A percentile compares a stretch with the other conserved stretches of the same genome.
phyloP scores from a whole-genome alignment of 805 yeast genomes.

The Alloascoidea hylecoeti region DNA sequence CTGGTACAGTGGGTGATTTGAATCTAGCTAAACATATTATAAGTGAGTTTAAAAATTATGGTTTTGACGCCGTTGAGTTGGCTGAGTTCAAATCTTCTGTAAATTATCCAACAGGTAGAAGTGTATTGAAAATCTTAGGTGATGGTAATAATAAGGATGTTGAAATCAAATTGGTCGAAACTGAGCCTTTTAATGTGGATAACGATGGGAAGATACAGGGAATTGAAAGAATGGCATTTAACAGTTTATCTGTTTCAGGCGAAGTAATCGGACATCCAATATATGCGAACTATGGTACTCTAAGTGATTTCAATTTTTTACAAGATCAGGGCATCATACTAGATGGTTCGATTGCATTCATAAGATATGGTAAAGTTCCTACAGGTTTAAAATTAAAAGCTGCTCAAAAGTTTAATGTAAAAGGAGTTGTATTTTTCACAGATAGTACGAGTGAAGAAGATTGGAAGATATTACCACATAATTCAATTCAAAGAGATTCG shows the following conservation, averaged over 20 bases:
- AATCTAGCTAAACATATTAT: constrained; percentile 55
- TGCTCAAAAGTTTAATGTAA: constrained; percentile 44
- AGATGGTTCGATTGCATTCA: constrained; percentile 37
- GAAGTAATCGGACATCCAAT: constrained; percentile 36
- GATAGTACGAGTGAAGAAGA: constrained; percentile 13
- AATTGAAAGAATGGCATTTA: constrained; percentile 22
- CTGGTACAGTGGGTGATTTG: constrained; percentile 82
- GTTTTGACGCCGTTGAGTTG: constrained; percentile 36
- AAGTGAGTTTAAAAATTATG: constrained; percentile 41
- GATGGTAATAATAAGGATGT: too few species aligned
- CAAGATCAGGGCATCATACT: constrained; percentile 22
- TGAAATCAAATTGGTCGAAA: constrained; percentile 20
- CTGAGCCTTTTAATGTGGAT: constrained; percentile 19
- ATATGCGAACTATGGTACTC: constrained; percentile 56
- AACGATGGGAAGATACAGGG: constrained; percentile 12
- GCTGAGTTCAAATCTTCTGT: constrained; percentile 38
- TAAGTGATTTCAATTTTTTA: constrained; percentile 34
- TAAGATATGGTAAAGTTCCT: constrained; percentile 41
- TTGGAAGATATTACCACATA: neutral
- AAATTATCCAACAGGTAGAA: constrained; percentile 42
- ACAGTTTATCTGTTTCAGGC: constrained; percentile 55
- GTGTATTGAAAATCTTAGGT: constrained; percentile 7
- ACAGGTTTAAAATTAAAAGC: constrained; percentile 34
- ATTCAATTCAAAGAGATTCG: neutral
- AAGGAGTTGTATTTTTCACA: constrained; percentile 56